Evolutionary conservation across 1,139 yeast species (phyloP), one percentile per base, ranked within the genome.

Genomic region (Candida labiduridarum): DNA sequence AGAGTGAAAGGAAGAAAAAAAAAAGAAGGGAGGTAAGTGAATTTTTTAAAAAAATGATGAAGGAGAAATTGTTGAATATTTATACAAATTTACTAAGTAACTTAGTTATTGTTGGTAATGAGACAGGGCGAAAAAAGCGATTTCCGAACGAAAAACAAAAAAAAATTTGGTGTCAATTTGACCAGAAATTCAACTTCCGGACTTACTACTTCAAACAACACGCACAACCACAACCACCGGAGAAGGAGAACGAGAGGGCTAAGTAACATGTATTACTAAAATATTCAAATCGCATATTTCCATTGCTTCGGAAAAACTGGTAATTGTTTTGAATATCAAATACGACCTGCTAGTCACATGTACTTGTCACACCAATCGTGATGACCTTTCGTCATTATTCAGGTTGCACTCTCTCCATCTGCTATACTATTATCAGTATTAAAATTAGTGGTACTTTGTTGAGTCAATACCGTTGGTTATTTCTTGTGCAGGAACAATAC

Each of bases 11-110:
- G 39, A 45, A 29, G 22, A 35, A 19, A 30, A 44, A 30, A 15
- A 31, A 43, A 41, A 18, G 29, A 43, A 45, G 25, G 11, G 16
- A 33, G 33, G 27, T 25, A 29, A 18, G n/a, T 18, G 45, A 44
- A 48, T 34, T 19, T 30, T 38, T 19, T 19, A n/a, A n/a, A 38
- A 38, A 38, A 22, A 19, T 25, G 30, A 11, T 38, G 15, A 38
- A 41, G 41, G 52, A 47, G 46, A 44, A 41, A 34, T 49, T 41
- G 52, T 49, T 46, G 52, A 51, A 45, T 49, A 47, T 49, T 51
- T 51, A 51, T 49, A 50, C 31, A 19, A 31, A 33, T 12, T 25
- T 15, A 14, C 30, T 34, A 41, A 42, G 10, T 25, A 8, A 25
- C 10, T 25, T 25, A 25, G 29, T 25, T 6, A 25, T 25, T 25